Evolutionary conservation across 2,329 filamentous ascomycete species (phyloP), one percentile per base, ranked within the genome.

Genomic region (Daldinia sp.): DNA sequence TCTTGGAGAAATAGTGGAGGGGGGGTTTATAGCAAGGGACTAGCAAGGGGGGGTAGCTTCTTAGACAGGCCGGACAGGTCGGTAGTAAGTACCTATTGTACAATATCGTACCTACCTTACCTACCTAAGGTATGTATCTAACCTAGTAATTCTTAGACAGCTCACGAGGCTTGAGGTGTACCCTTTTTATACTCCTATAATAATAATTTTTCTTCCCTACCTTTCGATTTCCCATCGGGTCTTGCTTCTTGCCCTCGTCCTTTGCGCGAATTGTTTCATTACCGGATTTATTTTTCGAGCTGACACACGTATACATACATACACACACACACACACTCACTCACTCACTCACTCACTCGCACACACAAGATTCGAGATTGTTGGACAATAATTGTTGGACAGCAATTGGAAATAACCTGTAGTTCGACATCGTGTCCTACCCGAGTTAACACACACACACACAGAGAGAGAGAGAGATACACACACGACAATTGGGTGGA

Each of bases 181-280:
- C 51, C 20, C 20, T 37, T 54, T 68, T 70, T 62, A 51, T 51
- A 51, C 26, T 33, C 46, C 0, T 51, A 51, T 51, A 33, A 33
- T 53, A 44, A 63, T 18, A 23, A 3, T 55, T 53, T 60, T 50
- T 55, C 41, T 60, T 42, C 59, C 57, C 26, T 55, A 35, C 55
- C 62, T 54, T 51, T 56, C 33, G 53, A 13, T n/a, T 59, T 46
- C 54, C 37, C 35, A 42, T 42, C 42, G 33, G 57, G 41, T 12
- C 20, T 58, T 56, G 48, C 39, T 48, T 50, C 57, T 55, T 39
- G 12, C 13, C 12, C 12, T 39, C n/a, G 35, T 65, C 20, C 20
- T 23, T 50, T 70, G 65, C 65, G 62, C 67, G 41, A 70, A 65
- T 68, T 65, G 28, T 42, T 64, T 54, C 57, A 35, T 60, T 35